Conservation (phyloP, 2,329 filamentous ascomycete species). For the Fusarium metavorans region DNA sequence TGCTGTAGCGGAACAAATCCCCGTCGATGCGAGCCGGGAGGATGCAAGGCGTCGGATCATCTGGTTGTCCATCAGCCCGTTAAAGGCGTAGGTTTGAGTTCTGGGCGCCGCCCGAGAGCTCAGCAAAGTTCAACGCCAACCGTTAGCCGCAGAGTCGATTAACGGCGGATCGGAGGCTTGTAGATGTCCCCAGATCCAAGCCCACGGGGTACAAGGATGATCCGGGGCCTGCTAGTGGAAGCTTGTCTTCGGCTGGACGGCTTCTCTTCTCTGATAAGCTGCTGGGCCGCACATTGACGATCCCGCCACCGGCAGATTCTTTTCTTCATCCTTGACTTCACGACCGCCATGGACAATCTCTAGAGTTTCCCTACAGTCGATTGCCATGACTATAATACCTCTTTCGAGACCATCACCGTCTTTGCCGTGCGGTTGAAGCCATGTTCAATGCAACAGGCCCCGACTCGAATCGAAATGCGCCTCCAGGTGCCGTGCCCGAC, state of each 20-base stretch:
- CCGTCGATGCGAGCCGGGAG: neutral
- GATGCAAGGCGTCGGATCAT: neutral
- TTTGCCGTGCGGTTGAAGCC: conserved; percentile 5
- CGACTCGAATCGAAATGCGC: conserved; percentile 39
- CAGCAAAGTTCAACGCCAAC: neutral
- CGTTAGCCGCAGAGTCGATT: neutral
- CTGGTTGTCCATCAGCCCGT: neutral
- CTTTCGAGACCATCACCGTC: neutral
- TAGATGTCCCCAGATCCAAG: neutral
- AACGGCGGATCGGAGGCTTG: neutral
- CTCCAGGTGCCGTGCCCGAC: conserved; percentile 33
- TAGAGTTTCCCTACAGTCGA: neutral
- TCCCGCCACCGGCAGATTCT: neutral
- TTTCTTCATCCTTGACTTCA: neutral
- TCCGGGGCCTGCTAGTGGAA: neutral
- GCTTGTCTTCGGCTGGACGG: neutral
- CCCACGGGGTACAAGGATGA: neutral
- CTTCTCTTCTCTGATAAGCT: neutral
- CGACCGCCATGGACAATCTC: neutral
- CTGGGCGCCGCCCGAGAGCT: neutral
- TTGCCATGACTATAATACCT: conserved; percentile 10
- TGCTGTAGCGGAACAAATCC: neutral
- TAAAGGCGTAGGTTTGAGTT: neutral
- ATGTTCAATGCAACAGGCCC: conserved; percentile 43
- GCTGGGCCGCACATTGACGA: neutral